phyloP scores from a whole-genome alignment of 768 basidiomycete species.

The Artomyces pyxidatus region DNA sequence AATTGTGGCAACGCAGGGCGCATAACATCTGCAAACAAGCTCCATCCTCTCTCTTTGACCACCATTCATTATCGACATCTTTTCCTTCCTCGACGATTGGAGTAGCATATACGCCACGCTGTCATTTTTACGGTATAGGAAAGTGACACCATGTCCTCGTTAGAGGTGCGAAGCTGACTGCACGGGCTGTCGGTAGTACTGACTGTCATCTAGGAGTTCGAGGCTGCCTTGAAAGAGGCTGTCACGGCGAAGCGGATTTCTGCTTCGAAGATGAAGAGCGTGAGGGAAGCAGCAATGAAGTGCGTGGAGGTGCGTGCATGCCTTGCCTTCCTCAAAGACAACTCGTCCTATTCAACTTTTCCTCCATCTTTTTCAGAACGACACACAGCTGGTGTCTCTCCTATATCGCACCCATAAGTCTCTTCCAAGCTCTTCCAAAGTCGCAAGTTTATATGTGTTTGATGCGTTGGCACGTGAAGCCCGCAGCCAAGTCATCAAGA shows the following conservation, averaged over 20 bases:
- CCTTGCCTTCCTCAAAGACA: background rate
- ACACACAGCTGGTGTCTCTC: conserved; percentile 80
- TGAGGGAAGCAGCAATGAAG: conserved; percentile 73
- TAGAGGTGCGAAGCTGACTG: too few relatives aligned
- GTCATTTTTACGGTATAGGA: too few relatives aligned
- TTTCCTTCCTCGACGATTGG: too few relatives aligned
- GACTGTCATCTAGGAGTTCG: conserved; percentile 75
- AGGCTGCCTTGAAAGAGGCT: conserved; percentile 70
- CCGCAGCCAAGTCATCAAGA: conserved; percentile 57
- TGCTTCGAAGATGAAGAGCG: conserved; percentile 70
- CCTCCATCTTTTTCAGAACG: conserved; percentile 40
- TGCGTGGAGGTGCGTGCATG: conserved; percentile 57
- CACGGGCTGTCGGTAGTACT: too few relatives aligned
- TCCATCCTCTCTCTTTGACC: too few relatives aligned
- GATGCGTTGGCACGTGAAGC: conserved; percentile 90
- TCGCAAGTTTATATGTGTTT: conserved; percentile 87
- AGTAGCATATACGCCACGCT: too few relatives aligned
- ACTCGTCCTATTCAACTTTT: background rate
- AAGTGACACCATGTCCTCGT: too few relatives aligned
- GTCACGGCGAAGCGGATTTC: conserved; percentile 80
- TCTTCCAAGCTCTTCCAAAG: conserved; percentile 57
- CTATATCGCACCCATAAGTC: conserved; percentile 87
- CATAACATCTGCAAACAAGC: too few relatives aligned
- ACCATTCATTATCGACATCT: too few relatives aligned
- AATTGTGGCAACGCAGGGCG: too few relatives aligned